Conservation (phyloP, 1,284 basidiomycete species). For the Ganoderma boninense region DNA sequence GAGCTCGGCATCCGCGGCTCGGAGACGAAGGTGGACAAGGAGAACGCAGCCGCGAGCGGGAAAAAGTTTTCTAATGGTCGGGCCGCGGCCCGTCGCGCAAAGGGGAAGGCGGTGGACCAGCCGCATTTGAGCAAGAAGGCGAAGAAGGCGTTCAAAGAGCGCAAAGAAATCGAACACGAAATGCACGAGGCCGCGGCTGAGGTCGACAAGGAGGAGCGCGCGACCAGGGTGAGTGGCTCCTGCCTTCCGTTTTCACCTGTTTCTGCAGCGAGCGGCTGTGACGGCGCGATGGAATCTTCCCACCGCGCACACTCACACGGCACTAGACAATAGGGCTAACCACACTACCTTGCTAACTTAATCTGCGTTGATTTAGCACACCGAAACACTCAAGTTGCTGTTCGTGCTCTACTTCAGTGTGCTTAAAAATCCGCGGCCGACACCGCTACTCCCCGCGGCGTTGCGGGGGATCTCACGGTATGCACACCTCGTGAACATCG, state of each 20-base stretch:
- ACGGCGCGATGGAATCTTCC: slow-evolving; percentile 24
- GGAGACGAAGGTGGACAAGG: slow-evolving; percentile 68
- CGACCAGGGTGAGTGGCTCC: slow-evolving; percentile 63
- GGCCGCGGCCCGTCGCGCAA: slow-evolving; percentile 57
- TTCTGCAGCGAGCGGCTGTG: slow-evolving; percentile 12
- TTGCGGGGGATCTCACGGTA: slow-evolving; percentile 94
- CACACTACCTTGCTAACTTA: slow-evolving; percentile 16
- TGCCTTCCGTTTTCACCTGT: slow-evolving; percentile 33
- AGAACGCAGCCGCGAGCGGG: slow-evolving; percentile 38
- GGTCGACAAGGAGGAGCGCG: slow-evolving; percentile 92
- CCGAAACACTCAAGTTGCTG: slow-evolving; percentile 96
- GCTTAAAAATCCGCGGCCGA: slow-evolving; percentile 87
- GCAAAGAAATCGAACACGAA: slow-evolving; percentile 87
- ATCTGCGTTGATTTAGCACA: slow-evolving; percentile 70
- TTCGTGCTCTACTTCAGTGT: slow-evolving; percentile 99
- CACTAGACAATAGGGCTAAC: slow-evolving; percentile 16
- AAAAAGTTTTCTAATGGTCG: slow-evolving; percentile 56
- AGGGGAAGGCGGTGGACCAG: slow-evolving; percentile 67
- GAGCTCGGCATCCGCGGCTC: slow-evolving; percentile 87
- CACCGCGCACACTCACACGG: slow-evolving; percentile 24
- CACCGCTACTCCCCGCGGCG: slow-evolving; percentile 87
- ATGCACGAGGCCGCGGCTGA: slow-evolving; percentile 95
- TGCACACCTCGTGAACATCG: slow-evolving; percentile 96
- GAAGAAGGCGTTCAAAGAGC: slow-evolving; percentile 82
- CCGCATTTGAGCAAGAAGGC: slow-evolving; percentile 91